Evolutionary conservation across 2,329 filamentous ascomycete species (phyloP).

Genomic region (Exophiala sideris): DNA sequence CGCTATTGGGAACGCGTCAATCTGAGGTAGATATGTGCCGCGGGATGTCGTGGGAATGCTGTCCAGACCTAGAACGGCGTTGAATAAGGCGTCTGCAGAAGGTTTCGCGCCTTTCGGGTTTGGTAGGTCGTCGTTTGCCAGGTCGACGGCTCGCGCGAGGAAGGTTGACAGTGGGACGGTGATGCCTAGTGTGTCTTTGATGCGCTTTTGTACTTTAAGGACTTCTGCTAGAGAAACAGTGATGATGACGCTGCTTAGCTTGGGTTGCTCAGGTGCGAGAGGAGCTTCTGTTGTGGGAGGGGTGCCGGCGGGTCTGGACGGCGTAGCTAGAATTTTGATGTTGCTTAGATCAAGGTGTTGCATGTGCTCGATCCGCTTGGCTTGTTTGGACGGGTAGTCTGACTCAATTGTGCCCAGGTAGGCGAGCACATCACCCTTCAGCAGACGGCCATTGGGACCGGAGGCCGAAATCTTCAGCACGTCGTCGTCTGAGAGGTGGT

Average conservation of each 20-base stretch:
- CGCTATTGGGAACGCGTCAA: slow-evolving; percentile 47
- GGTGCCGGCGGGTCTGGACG: slow-evolving; percentile 37
- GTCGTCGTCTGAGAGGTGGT: slow-evolving; percentile 72
- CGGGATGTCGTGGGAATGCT: slow-evolving; percentile 51
- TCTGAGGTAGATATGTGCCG: slow-evolving; percentile 69
- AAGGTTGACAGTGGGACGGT: slow-evolving; percentile 83
- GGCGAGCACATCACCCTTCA: slow-evolving; percentile 94
- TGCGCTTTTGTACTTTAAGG: slow-evolving; percentile 73
- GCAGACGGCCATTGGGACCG: slow-evolving; percentile 79
- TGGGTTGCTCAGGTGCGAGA: slow-evolving; percentile 21
- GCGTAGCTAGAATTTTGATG: slow-evolving; percentile 70
- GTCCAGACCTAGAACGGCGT: slow-evolving; percentile 75
- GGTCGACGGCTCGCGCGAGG: slow-evolving; percentile 75
- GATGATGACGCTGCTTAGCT: slow-evolving; percentile 55
- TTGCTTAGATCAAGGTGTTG: slow-evolving; percentile 89
- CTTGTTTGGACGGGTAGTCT: slow-evolving; percentile 67
- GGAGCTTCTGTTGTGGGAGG: slow-evolving; percentile 31
- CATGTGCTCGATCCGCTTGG: slow-evolving; percentile 69
- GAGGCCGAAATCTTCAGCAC: slow-evolving; percentile 79
- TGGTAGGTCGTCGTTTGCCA: slow-evolving; percentile 86
- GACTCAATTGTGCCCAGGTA: slow-evolving; percentile 76
- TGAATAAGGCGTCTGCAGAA: slow-evolving; percentile 79
- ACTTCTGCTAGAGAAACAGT: slow-evolving; percentile 72
- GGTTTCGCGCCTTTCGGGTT: slow-evolving; percentile 61
- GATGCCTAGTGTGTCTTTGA: slow-evolving; percentile 73